Base-by-base conservation (phyloP, 2,329 filamentous ascomycete species). In the Colletotrichum abscissum region DNA sequence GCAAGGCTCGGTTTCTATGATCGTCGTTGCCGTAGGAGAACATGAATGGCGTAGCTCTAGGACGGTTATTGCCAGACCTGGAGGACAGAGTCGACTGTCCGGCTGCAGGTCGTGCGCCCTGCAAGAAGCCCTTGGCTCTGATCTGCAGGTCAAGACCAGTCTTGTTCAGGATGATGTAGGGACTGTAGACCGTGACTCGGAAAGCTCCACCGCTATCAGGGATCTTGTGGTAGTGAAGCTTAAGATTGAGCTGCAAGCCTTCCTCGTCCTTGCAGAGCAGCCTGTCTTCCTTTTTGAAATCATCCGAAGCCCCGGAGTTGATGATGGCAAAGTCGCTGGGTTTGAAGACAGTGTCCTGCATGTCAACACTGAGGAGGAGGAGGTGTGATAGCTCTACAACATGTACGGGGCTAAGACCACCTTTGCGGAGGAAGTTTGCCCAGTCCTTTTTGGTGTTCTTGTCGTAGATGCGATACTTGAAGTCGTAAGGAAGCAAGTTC, bases 401-500 rank as follows among this genome's bases (percentile, higher is more conserved):
- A 80, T 99, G 97, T 0, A 99, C 95, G 0, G 97, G 97, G 81
- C 97, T 99, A 69, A 98, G 93, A 16, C 97, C 97, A 30, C 97
- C 97, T 82, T 98, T 98, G 70, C 97, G 92, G 59, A 99, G 86
- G 84, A 99, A 99, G 81, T 99, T 99, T 5, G 95, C 97, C 97
- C 97, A 99, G 81, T 99, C 97, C 81, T 97, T 98, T 87, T 96
- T 97, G 0, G 95, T 98, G 81, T 98, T 97, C 85, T 97, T 98
- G 86, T 99, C 97, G 80, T 98, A 99, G 68, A 99, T 98, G 68
- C 96, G 92, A 82, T 99, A 99, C 83, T 99, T 98, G 90, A 99
- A 99, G 83, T 99, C 97, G 80, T 97, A 98, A 0, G 97, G 97
- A 49, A 99, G 85, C 56, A 99, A 86, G 76, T 99, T 99, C 82